A percentile compares a stretch with the other conserved stretches of the same genome.
These are phyloP conservation scores for Suhomyces kilbournensis DNA, from an alignment of 805 yeast genomes.

Conservation along the genomic window DNA sequence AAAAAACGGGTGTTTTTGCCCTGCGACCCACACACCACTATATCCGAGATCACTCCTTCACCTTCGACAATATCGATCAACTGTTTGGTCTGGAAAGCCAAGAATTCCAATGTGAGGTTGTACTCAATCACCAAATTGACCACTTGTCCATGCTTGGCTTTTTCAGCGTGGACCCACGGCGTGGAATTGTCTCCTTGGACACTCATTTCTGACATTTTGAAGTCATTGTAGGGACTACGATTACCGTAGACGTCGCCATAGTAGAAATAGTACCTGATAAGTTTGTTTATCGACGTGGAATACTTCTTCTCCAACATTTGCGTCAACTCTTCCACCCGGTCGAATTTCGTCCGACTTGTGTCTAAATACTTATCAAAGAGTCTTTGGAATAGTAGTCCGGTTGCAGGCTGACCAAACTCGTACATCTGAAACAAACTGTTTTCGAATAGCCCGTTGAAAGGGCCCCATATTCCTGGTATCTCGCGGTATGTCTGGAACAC, in stretches of 20 bases:
- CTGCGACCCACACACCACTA: slow-evolving; percentile 54
- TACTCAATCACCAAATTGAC: slow-evolving; percentile 41
- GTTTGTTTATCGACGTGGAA: slow-evolving; percentile 18
- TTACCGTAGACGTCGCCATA: slow-evolving; percentile 61
- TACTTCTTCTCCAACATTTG: slow-evolving; percentile 15
- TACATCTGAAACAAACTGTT: slow-evolving; percentile 30
- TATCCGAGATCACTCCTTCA: slow-evolving; percentile 22
- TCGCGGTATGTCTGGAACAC: not conserved
- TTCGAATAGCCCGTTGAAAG: slow-evolving; percentile 39
- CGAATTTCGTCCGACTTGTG: not conserved
- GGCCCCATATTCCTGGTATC: slow-evolving; percentile 60
- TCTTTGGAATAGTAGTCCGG: slow-evolving; percentile 52
- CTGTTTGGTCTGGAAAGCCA: slow-evolving; percentile 49
- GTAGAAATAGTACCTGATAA: slow-evolving; percentile 37
- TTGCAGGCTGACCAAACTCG: slow-evolving; percentile 58
- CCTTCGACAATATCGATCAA: slow-evolving; percentile 25
- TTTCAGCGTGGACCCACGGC: not conserved
- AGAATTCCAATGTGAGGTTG: slow-evolving; percentile 46
- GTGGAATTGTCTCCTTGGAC: slow-evolving; percentile 43
- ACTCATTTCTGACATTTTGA: slow-evolving; percentile 45
- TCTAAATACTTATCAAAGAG: slow-evolving; percentile 33
- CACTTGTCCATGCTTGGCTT: not conserved
- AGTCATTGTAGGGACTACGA: slow-evolving; percentile 54
- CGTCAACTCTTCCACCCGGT: slow-evolving; percentile 20
- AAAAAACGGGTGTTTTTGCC: slow-evolving; percentile 45